Evolutionary conservation across 108 stramenopile species (phyloP), one percentile per base, ranked within the genome.

Genomic region (Nitzschia palea): DNA sequence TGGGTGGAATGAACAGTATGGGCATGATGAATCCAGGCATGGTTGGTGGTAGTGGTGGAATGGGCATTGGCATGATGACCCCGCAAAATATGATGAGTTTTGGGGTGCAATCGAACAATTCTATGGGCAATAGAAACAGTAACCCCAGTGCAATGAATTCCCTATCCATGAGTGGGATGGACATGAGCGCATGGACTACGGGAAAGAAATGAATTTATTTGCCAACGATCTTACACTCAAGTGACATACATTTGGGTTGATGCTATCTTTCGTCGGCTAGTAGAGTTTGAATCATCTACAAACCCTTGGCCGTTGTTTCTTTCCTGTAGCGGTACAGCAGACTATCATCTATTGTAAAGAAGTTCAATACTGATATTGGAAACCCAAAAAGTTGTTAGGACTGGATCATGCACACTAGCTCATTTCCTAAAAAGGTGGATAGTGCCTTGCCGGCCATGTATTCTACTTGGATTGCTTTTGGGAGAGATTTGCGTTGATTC

Each of bases 101-200:
- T 55, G 44, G 44, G 17, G 29, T 54, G 1, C 23, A 55, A 14
- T 10, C 26, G 4, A 43, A 43, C 18, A 43, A 30, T 20, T 31
- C 6, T 5, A 23, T n/a, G n/a, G n/a, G 35, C 40, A 68, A 22
- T n/a, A 29, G 25, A 3, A 60, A 42, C 40, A 60, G 43, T 20
- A 60, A 60, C 43, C 33, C 36, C n/a, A 60, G 27, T 42, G 31
- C 59, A 0, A 60, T 60, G 59, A 63, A 27, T 30, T 48, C 45
- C 17, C 31, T 37, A 10, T 68, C 64, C 51, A 74, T 74, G 73
- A 57, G 53, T 52, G 66, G 52, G 22, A 43, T 74, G 50, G 64
- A 74, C 27, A 74, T 74, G 65, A 74, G 42, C 61, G 65, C 73
- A 9, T 74, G 65, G 65, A 67, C 48, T 30, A 56, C 65, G 14